Percentiles rank a stretch among this genome's conserved stretches.
These are phyloP conservation scores for Knoxdaviesia proteae DNA, from an alignment of 2,329 filamentous ascomycete species.

Conservation along the genomic window DNA sequence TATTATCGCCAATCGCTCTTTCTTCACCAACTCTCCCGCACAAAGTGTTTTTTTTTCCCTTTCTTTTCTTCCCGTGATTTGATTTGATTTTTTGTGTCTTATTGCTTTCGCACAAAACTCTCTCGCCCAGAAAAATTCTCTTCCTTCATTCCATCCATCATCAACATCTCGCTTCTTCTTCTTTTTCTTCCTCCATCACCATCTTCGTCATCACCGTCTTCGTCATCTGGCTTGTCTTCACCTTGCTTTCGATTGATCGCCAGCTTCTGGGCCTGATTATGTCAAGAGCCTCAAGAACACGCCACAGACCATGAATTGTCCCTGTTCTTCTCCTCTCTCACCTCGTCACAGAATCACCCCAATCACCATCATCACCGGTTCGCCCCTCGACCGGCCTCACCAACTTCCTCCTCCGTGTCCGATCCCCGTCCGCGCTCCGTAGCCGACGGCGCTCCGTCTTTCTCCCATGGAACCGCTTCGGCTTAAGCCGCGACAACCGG, in stretches of 20 bases:
- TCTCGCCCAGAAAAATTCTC: not conserved
- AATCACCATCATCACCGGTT: not conserved
- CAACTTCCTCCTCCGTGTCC: too few species aligned
- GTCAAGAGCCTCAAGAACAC: too few species aligned
- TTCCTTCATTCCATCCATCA: not conserved
- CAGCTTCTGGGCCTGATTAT: too few species aligned
- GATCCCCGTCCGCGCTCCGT: too few species aligned
- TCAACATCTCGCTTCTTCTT: not conserved
- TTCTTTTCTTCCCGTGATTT: conserved; percentile 4
- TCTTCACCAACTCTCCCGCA: too few species aligned
- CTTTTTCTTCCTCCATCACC: not conserved
- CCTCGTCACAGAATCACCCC: not conserved
- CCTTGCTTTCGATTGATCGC: too few species aligned
- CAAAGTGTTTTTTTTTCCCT: conserved; percentile 1
- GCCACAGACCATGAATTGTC: too few species aligned
- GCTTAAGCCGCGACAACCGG: conserved; percentile 29
- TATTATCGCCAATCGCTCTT: too few species aligned
- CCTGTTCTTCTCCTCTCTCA: not conserved
- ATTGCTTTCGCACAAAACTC: conserved; percentile 1
- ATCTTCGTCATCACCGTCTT: conserved; percentile 1
- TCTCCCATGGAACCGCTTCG: conserved; percentile 30
- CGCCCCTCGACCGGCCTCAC: too few species aligned
- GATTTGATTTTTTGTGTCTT: not conserved
- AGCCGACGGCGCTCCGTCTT: too few species aligned
- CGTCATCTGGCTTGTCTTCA: not conserved